Evolutionary conservation across 805 yeast species (phyloP), one percentile per base, ranked within the genome.

Genomic region (Wickerhamiella sergipiensis): DNA sequence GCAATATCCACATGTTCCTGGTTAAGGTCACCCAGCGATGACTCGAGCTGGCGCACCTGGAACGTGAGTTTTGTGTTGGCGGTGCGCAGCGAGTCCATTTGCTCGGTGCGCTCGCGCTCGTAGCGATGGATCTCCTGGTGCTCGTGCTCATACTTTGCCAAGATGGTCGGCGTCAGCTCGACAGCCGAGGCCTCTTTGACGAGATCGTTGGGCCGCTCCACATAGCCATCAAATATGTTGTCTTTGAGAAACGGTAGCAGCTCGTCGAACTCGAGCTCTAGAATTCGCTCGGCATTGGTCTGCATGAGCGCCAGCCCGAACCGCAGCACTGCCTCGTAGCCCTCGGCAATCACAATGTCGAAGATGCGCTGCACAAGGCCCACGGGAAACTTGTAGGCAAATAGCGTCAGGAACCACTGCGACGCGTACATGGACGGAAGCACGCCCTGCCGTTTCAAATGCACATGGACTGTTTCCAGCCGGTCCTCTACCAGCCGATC

Each of bases 361-460:
- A 78, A 86, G 42, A 92, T 85, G 54, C 97, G 74, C 56, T 87
- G 69, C 22, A 92, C 97, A 63, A 90, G 82, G 51, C 80, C 85
- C 48, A 89, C 70, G 15, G 98, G 97, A 65, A 92, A 90, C 64
- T 87, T 87, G 71, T 92, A 92, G 6, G 95, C 95, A 67, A 92
- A 92, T 57, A 92, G 75, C 0, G 97, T 92, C 59, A 92, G 73
- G 62, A 92, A 90, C 98, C 98, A 92, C 67, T 92, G 97, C 1
- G 95, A 81, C 0, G 97, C 97, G 71, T 86, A 92, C 97, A 90
- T 90, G 21, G 95, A 83, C 2, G 95, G 84, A 54, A 82, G 77
- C 22, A 92, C 80, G 6, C 97, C 97, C 65, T 90, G 94, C 55
- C 88, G 79, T 24, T 75, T 73, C 58, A 92, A 70, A 69, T 92